Percentiles rank a stretch among this genome's conserved stretches.
These are phyloP conservation scores for Solanum hybrid DNA, from an alignment of 305 asterid species.

Conservation along the genomic window DNA sequence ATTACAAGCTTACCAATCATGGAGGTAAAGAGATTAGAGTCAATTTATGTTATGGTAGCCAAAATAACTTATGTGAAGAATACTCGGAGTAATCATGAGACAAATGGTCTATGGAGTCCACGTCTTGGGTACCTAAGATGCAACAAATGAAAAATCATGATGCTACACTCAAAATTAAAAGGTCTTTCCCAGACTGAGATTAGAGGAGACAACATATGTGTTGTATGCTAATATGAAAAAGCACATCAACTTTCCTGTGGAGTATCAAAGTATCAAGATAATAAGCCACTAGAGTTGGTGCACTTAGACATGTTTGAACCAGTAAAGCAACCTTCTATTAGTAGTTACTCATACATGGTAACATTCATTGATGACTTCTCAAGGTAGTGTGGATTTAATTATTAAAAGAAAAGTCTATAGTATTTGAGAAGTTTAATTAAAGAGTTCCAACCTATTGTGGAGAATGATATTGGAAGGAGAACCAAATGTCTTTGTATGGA, in stretches of 20 bases:
- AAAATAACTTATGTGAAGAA: too few species aligned
- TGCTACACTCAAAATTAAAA: too few species aligned
- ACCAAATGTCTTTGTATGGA: background rate
- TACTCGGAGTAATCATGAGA: too few species aligned
- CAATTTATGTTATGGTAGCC: background rate
- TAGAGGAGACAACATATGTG: background rate
- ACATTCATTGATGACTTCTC: background rate
- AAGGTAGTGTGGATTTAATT: background rate
- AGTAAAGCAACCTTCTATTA: background rate
- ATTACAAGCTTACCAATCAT: background rate
- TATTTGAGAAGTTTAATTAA: background rate
- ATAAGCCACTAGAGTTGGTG: background rate
- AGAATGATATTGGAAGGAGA: background rate
- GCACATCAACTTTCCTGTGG: background rate
- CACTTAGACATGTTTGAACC: background rate
- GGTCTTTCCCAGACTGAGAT: background rate
- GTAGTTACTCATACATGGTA: background rate
- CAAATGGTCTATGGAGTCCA: background rate
- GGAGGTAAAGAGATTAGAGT: background rate
- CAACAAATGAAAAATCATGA: background rate
- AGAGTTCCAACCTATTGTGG: background rate
- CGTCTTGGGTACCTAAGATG: background rate
- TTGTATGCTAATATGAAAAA: background rate
- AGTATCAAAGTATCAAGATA: background rate
- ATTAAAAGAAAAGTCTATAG: background rate